Conservation (phyloP, 306 rosid species). For the Dryas octopetala region DNA sequence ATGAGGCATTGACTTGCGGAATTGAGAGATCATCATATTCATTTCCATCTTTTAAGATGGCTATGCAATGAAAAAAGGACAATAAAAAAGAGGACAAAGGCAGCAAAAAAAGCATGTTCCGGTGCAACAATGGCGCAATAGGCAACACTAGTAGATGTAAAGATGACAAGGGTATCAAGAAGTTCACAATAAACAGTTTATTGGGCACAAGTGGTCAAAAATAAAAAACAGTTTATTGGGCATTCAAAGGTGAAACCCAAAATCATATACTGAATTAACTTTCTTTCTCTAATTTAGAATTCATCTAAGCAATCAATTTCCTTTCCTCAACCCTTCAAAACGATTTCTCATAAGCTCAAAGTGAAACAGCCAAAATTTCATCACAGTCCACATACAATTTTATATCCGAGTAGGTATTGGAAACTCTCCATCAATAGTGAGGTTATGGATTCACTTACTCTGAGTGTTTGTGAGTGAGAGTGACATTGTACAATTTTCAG, state of each 20-base stretch:
- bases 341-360: slow-evolving; percentile 2
- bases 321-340: neutral
- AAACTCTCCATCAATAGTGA: neutral
- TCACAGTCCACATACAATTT: neutral
- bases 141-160: too few relatives aligned
- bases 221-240: neutral
- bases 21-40: neutral
- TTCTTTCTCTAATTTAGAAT: neutral
- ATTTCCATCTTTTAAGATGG: neutral
- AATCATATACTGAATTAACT: neutral
- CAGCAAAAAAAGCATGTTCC: too few relatives aligned
- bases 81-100: neutral
- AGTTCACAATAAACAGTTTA: neutral
- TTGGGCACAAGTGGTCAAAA: neutral
- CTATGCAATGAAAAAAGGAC: neutral
- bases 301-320: neutral
- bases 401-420: too few relatives aligned
- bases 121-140: too few relatives aligned
- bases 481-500: slow-evolving; percentile 11
- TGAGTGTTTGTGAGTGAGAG: neutral
- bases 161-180: too few relatives aligned
- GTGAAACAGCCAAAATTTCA: neutral
- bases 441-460: neutral
- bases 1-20: too few relatives aligned
- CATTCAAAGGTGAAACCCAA: neutral